Evolutionary conservation across 1,139 yeast genomes (phyloP), one percentile per base, ranked within the genome.

Genomic region (Suhomyces yuchorum): DNA sequence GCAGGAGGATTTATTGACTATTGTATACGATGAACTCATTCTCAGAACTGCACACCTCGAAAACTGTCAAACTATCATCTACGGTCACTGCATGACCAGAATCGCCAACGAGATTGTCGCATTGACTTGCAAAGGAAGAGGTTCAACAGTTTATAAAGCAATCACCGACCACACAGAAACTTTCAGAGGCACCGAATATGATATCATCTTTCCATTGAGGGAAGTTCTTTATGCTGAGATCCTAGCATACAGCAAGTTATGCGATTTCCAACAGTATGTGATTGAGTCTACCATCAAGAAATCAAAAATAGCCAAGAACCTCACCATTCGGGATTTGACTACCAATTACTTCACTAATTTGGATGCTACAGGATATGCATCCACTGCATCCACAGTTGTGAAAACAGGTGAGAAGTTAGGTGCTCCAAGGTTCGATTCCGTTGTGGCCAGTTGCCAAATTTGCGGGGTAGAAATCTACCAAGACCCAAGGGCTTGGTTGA

Each of bases 341-440:
- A 73, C 82, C 36, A 80, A 84, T 47, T 93, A 93, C 64, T 90
- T 91, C 59, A 76, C 72, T 33, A 78, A 78, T 37, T 81, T 92
- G 32, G 97, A 91, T 59, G 77, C 69, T 8, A 73, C 80, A 8
- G 96, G 87, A 7, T 92, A 91, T 60, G 90, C 97, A 0, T 90
- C 96, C 44, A 90, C 95, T 3, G 93, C 95, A 2, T 87, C 97
- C 0, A 92, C 99, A 0, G 98, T 93, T 17, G 92, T 91, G 11
- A 84, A 89, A 54, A 92, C 96, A 0, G 96, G 96, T 9, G 85
- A 84, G 44, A 92, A 93, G 63, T 69, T 93, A 43, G 82, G 81
- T 1, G 77, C 78, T 8, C 90, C 89, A 0, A 63, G 57, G n/a
- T 57, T 55, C 18, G 55, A 49, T 4, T 46, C 52, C 8, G 49